Evolutionary conservation across 2,329 filamentous ascomycete genomes (phyloP).

Genomic region (Ilyonectria mors-panacis): DNA sequence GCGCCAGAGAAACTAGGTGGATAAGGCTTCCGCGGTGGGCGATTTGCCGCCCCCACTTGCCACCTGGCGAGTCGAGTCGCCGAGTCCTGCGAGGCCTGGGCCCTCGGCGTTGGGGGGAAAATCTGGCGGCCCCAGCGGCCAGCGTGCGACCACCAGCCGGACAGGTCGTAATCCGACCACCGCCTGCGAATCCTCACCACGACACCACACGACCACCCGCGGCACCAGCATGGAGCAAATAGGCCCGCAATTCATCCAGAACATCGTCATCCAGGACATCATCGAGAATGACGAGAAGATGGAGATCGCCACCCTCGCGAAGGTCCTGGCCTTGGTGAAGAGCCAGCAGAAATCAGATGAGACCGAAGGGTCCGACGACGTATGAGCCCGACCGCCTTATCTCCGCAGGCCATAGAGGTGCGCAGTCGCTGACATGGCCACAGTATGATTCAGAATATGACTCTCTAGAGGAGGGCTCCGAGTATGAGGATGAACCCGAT

Average conservation of each 20-base stretch:
- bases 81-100: conserved; percentile 3
- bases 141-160: background rate
- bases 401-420: background rate
- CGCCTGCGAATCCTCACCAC: conserved; percentile 12
- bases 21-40: background rate
- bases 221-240: background rate
- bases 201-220: background rate
- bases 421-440: background rate
- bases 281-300: conserved; percentile 23
- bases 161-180: conserved; percentile 3
- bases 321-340: conserved; percentile 24
- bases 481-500: conserved; percentile 22
- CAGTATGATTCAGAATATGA: conserved; percentile 34
- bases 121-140: background rate
- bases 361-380: conserved; percentile 28
- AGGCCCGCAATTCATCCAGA: conserved; percentile 2
- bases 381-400: conserved; percentile 24
- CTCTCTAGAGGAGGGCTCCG: conserved; percentile 3
- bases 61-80: background rate
- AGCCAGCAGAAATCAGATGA: conserved; percentile 12
- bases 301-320: conserved; percentile 30
- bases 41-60: conserved; percentile 3
- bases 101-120: conserved; percentile 2
- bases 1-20: background rate
- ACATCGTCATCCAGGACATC: conserved; percentile 34